phyloP scores from a whole-genome alignment of 23 red algal genomes.

The Gracilaria gracilis region DNA sequence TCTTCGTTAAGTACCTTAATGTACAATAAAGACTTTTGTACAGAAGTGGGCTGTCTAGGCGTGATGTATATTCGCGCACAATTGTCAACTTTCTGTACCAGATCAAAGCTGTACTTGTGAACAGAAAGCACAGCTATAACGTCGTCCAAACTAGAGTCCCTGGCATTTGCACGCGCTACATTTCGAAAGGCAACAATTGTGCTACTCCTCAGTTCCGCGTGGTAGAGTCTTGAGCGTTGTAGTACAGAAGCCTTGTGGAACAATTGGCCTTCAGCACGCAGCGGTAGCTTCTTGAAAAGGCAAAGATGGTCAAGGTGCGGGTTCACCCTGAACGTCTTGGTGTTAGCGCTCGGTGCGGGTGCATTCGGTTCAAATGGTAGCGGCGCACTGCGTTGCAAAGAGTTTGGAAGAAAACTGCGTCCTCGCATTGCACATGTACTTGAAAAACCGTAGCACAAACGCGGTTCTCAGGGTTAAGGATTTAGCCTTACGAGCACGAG shows the following conservation, averaged over 20 bases:
- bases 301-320: constrained; percentile 10
- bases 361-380: constrained; percentile 14
- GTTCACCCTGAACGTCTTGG: neutral
- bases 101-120: constrained; percentile 32
- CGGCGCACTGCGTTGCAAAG: neutral
- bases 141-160: constrained; percentile 13
- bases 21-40: constrained; percentile 32
- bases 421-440: neutral
- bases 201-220: constrained; percentile 39
- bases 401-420: neutral
- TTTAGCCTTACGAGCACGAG: neutral
- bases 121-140: constrained; percentile 44
- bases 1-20: constrained; percentile 31
- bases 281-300: constrained; percentile 37
- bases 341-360: neutral
- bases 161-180: constrained; percentile 12
- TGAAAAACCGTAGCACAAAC: neutral
- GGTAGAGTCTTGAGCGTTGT: constrained; percentile 48
- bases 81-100: constrained; percentile 15
- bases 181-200: constrained; percentile 48
- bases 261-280: constrained; percentile 21
- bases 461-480: neutral
- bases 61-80: constrained; percentile 43
- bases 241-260: constrained; percentile 28
- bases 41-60: neutral